Evolutionary conservation across 345 rosid species (phyloP).

Genomic region (Clarkia xantiana): DNA sequence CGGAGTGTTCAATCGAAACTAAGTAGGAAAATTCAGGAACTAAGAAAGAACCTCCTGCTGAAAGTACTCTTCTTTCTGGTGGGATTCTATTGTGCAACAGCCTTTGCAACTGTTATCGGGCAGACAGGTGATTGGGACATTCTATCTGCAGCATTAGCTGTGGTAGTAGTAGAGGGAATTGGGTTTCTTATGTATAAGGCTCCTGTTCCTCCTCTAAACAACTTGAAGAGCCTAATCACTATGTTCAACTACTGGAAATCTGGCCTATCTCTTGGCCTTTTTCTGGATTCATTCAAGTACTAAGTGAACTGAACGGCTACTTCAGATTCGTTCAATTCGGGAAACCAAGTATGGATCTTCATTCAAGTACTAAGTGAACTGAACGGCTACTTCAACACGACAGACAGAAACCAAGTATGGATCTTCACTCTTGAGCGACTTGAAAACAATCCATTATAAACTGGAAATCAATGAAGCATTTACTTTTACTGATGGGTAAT

Average conservation of each 20-base stretch:
- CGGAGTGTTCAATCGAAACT: constrained; percentile 40
- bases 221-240: constrained; percentile 35
- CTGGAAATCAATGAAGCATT: too few species aligned
- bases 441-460: too few species aligned
- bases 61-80: constrained; percentile 74
- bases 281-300: constrained; percentile 89
- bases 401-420: too few species aligned
- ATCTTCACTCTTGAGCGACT: too few species aligned
- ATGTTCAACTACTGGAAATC: constrained; percentile 87
- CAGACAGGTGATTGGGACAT: constrained; percentile 99
- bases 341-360: too few species aligned
- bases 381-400: too few species aligned
- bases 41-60: constrained; percentile 52
- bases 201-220: constrained; percentile 34
- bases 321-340: too few species aligned
- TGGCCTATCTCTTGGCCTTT: constrained; percentile 79
- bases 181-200: constrained; percentile 80
- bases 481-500: too few species aligned
- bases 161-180: constrained; percentile 62
- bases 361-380: too few species aligned
- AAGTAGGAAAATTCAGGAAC: constrained; percentile 33
- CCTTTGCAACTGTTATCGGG: constrained; percentile 70
- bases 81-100: constrained; percentile 86
- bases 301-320: constrained; percentile 25
- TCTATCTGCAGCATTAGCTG: constrained; percentile 77